Conservation (phyloP, 768 basidiomycete species). For the Boletales sp. region DNA sequence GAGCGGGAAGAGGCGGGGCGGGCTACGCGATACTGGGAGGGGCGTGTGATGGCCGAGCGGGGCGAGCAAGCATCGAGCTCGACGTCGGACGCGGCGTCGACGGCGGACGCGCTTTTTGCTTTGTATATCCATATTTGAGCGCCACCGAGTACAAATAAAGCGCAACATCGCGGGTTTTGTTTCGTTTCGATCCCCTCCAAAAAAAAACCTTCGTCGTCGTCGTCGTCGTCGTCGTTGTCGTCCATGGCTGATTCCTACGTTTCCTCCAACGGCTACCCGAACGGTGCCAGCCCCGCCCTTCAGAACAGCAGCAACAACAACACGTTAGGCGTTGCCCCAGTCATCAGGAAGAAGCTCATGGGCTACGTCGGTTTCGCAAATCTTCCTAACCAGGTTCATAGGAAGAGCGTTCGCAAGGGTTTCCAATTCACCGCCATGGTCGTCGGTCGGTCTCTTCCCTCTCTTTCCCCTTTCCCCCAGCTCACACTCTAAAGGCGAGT, state of each 20-base stretch:
- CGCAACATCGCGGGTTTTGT: conserved; percentile 21
- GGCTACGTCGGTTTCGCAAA: conserved; percentile 97
- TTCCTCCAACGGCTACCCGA: conserved; percentile 55
- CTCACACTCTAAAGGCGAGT: conserved; percentile 68
- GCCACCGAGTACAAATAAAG: conserved; percentile 37
- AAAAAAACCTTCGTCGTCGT: conserved; percentile 29
- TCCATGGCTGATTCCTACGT: conserved; percentile 76
- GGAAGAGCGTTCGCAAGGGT: conserved; percentile 96
- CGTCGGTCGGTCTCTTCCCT: conserved; percentile 69
- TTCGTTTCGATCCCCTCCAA: conserved; percentile 29
- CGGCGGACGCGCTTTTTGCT: conserved; percentile 36
- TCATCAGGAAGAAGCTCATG: conserved; percentile 87
- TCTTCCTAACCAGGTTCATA: conserved; percentile 98
- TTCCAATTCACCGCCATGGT: conserved; percentile 99
- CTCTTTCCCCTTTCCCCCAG: not conserved
- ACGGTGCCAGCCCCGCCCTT: conserved; percentile 64
- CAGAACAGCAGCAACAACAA: conserved; percentile 10
- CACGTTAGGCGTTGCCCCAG: conserved; percentile 30
- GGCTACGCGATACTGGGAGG: no score
- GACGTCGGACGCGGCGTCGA: not conserved
- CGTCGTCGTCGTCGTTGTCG: conserved; percentile 21
- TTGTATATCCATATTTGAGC: conserved; percentile 35
- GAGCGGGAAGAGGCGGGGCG: conserved; percentile 21
- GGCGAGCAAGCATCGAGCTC: not conserved
- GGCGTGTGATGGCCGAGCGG: not conserved